These are phyloP conservation scores for Debaryomyces prosopidis DNA, from an alignment of 805 yeast genomes.

Conservation along the genomic window DNA sequence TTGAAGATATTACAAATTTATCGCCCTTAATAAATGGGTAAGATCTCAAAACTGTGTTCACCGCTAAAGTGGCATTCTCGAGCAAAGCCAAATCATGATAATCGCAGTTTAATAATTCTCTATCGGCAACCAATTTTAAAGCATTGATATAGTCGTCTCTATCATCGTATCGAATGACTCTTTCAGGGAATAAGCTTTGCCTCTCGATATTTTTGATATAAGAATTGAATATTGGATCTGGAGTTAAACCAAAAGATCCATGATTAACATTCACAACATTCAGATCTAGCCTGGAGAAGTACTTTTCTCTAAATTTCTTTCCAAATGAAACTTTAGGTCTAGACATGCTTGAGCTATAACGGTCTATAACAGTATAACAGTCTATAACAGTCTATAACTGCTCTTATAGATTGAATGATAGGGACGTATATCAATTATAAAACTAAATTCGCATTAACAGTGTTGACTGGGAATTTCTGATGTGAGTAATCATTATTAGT, in stretches of 20 bases:
- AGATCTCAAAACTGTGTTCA: conserved; percentile 57
- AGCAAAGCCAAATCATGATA: conserved; percentile 51
- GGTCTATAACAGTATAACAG: not conserved
- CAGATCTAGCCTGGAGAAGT: conserved; percentile 45
- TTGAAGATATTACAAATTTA: conserved; percentile 46
- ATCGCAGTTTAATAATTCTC: conserved; percentile 44
- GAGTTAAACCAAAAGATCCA: conserved; percentile 64
- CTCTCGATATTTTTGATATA: conserved; percentile 24
- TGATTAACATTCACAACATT: conserved; percentile 55
- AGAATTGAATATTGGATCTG: conserved; percentile 45
- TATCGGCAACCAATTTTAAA: conserved; percentile 36
- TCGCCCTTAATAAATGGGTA: conserved; percentile 54
- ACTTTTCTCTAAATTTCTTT: conserved; percentile 42
- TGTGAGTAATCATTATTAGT: too few species aligned
- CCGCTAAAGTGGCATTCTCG: conserved; percentile 60
- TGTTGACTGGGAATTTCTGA: too few species aligned
- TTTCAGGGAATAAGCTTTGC: conserved; percentile 47
- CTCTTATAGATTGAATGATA: too few species aligned
- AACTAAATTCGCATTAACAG: too few species aligned
- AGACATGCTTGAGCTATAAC: not conserved
- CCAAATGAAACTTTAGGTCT: conserved; percentile 44
- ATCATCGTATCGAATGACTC: conserved; percentile 31
- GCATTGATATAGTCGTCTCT: conserved; percentile 29
- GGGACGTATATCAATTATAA: too few species aligned
- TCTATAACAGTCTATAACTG: not conserved